phyloP scores from a whole-genome alignment of 306 rosid genomes.

The Corylus americana region DNA sequence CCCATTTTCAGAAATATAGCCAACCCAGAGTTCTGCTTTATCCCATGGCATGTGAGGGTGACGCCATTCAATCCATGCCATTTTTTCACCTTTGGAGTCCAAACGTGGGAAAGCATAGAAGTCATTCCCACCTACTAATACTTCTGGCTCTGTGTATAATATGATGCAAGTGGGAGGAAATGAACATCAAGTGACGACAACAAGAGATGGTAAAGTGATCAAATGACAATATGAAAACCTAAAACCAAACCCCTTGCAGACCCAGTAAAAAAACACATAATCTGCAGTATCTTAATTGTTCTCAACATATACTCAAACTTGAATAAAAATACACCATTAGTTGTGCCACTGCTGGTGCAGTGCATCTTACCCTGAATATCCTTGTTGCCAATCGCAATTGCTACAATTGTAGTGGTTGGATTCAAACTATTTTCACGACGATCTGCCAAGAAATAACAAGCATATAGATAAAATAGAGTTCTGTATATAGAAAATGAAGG shows the following conservation, averaged over 20 bases:
- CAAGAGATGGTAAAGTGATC: neutral
- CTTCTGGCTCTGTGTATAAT: conserved; percentile 63
- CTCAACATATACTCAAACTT: neutral
- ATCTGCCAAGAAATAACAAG: conserved; percentile 48
- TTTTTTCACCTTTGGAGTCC: conserved; percentile 64
- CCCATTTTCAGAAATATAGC: conserved; percentile 89
- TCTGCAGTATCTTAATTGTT: neutral
- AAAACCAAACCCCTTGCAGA: conserved; percentile 4
- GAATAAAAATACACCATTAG: neutral
- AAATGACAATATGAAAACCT: neutral
- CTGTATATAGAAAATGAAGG: neutral
- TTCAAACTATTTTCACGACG: conserved; percentile 64
- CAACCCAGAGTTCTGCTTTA: conserved; percentile 93
- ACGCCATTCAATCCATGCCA: conserved; percentile 96
- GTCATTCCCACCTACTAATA: conserved; percentile 73
- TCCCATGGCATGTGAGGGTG: conserved; percentile 99
- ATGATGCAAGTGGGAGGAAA: conserved; percentile 17
- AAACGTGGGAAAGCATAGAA: conserved; percentile 95
- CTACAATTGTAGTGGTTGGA: conserved; percentile 64
- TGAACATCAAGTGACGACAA: conserved; percentile 10
- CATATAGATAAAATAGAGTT: conserved; percentile 13
- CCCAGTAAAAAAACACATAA: neutral
- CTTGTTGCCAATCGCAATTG: conserved; percentile 57
- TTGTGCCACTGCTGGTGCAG: neutral
- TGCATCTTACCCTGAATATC: conserved; percentile 59